Conservation (phyloP, 1,139 yeast genomes). For the Lodderomyces theae region DNA sequence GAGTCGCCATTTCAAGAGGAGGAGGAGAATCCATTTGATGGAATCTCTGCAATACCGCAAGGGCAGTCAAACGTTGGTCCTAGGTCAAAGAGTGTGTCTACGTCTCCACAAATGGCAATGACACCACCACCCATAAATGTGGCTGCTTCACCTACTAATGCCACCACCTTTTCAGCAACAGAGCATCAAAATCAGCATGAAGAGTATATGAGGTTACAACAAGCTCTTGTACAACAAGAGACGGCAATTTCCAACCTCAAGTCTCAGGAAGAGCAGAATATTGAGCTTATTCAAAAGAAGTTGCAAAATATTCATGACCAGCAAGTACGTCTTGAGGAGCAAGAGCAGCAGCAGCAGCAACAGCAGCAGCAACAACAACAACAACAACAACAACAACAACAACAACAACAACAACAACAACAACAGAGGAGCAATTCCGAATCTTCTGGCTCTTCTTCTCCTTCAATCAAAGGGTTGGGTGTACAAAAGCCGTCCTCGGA, state of each 20-base stretch:
- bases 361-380: too few species aligned
- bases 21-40: constrained; percentile 42
- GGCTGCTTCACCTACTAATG: constrained; percentile 13
- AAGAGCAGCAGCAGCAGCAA: constrained; percentile 1
- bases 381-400: too few species aligned
- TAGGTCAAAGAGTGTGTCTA: constrained; percentile 5
- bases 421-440: not conserved
- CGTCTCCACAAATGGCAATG: constrained; percentile 15
- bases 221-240: constrained; percentile 39
- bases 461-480: constrained; percentile 1
- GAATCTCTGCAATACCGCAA: constrained; percentile 16
- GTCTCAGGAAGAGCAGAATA: constrained; percentile 17
- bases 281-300: constrained; percentile 14
- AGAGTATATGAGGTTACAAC: constrained; percentile 37
- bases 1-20: constrained; percentile 17
- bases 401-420: not conserved
- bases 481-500: constrained; percentile 8
- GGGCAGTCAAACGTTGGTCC: not conserved
- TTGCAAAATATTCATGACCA: constrained; percentile 13
- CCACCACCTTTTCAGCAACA: constrained; percentile 7
- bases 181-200: constrained; percentile 25
- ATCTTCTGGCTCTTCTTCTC: constrained; percentile 1
- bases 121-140: constrained; percentile 13
- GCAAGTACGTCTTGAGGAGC: not conserved
- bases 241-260: constrained; percentile 31